These are phyloP conservation scores for Anthracocystis panici-leucophaei DNA, from an alignment of 1,284 basidiomycete species.

Conservation along the genomic window DNA sequence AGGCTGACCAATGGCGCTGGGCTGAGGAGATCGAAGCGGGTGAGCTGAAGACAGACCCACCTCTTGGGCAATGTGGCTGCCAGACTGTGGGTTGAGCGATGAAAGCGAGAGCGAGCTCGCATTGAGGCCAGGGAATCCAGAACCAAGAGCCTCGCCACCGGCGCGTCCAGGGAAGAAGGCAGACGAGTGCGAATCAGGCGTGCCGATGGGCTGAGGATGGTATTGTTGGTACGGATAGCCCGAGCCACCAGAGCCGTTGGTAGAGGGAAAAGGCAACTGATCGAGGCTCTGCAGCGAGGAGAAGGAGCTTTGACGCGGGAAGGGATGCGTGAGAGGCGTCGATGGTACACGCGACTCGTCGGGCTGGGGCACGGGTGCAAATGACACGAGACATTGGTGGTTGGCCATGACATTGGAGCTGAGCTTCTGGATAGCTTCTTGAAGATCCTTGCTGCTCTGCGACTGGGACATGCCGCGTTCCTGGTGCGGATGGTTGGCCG, in stretches of 20 bases:
- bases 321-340: constrained; percentile 36
- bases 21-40: constrained; percentile 25
- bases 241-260: constrained; percentile 33
- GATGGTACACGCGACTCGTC: constrained; percentile 44
- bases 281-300: constrained; percentile 45
- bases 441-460: constrained; percentile 55
- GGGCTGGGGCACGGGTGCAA: constrained; percentile 46
- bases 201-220: constrained; percentile 47
- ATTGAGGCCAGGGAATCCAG: constrained; percentile 47
- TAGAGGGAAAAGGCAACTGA: constrained; percentile 43
- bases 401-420: constrained; percentile 60
- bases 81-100: constrained; percentile 47
- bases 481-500: constrained; percentile 22
- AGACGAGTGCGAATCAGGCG: constrained; percentile 47
- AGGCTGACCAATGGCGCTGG: constrained; percentile 18
- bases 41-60: constrained; percentile 32
- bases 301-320: constrained; percentile 52
- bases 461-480: constrained; percentile 46
- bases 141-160: constrained; percentile 34
- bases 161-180: constrained; percentile 38
- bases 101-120: constrained; percentile 52
- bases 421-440: constrained; percentile 56
- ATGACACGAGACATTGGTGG: constrained; percentile 63
- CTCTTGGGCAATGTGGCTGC: constrained; percentile 47
- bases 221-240: constrained; percentile 57